Base-by-base conservation (phyloP, 2,329 filamentous ascomycete species). In the Fulvia fulva region DNA sequence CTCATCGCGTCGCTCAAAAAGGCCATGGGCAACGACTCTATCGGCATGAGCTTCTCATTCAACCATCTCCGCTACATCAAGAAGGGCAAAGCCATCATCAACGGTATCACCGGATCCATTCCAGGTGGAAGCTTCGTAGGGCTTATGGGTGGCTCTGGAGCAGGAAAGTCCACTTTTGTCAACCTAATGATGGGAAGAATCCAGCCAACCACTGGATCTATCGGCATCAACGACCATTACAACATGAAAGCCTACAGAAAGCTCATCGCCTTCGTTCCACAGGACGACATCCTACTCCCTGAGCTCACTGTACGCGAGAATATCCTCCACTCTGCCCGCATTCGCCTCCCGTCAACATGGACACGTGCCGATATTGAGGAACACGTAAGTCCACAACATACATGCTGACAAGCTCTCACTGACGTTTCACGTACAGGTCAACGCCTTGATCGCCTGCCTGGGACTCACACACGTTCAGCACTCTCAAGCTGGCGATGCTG, bases 221-320 rank as follows among this genome's bases (percentile, higher is more conserved):
- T 83, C 25, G 79, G 77, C 49, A 76, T 85, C 62, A 85, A 85
- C 60, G 79, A 78, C n/a, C 71, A 74, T 4, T 73, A 44, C 41
- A 62, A 75, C 65, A 71, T 82, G 70, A 75, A 75, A 65, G 73
- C 74, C 44, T 85, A 83, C 69, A 84, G 82, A 69, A 83, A 84
- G 66, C 73, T 85, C 57, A 83, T 85, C 25, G 83, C 83, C 22
- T 85, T 84, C 59, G 83, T 86, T 2, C 83, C 83, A 1, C 83
- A 86, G 64, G 81, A 86, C 60, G 84, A 86, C 66, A 78, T 86
- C 25, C 77, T 86, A 2, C 74, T 85, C 9, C 80, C 82, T 0
- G 81, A 86, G 65, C 70, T 86, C 47, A 86, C 83, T 0, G 83
- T 86, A 5, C 78, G 79, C 52, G 84, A 87, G 67, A 86, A 86